Conservation (phyloP, 1,139 yeast species). For the Pichia sp. region DNA sequence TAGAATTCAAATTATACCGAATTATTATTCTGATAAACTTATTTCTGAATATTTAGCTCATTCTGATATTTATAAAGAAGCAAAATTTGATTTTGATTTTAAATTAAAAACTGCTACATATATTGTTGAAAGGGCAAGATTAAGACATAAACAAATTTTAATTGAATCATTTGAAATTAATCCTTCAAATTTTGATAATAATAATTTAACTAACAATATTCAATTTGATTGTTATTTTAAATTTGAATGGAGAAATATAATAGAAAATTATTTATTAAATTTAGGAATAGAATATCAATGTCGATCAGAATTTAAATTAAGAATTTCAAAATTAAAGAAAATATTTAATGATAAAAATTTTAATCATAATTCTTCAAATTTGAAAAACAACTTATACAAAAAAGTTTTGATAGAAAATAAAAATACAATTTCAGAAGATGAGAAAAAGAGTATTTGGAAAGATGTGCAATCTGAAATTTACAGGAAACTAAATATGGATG, state of each 20-base stretch:
- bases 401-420: constrained; percentile 23
- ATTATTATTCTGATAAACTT: constrained; percentile 41
- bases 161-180: constrained; percentile 24
- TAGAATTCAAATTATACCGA: constrained; percentile 42
- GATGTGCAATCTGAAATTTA: constrained; percentile 54
- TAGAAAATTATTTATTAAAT: constrained; percentile 57
- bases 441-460: constrained; percentile 53
- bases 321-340: constrained; percentile 26
- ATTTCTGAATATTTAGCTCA: constrained; percentile 43
- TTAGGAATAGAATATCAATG: constrained; percentile 67
- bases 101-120: constrained; percentile 51
- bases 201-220: constrained; percentile 14
- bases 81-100: constrained; percentile 45
- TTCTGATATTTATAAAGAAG: constrained; percentile 55
- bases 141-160: constrained; percentile 36
- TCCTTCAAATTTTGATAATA: constrained; percentile 16
- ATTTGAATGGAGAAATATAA: constrained; percentile 59
- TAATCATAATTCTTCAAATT: neutral
- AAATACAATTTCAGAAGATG: constrained; percentile 39
- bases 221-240: constrained; percentile 25
- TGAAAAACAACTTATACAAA: constrained; percentile 20
- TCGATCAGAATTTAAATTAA: constrained; percentile 48
- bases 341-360: constrained; percentile 12
- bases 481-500: constrained; percentile 32
- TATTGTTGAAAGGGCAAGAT: constrained; percentile 51